phyloP scores from a whole-genome alignment of 352 stramenopile species.

The Pythium oligandrum region DNA sequence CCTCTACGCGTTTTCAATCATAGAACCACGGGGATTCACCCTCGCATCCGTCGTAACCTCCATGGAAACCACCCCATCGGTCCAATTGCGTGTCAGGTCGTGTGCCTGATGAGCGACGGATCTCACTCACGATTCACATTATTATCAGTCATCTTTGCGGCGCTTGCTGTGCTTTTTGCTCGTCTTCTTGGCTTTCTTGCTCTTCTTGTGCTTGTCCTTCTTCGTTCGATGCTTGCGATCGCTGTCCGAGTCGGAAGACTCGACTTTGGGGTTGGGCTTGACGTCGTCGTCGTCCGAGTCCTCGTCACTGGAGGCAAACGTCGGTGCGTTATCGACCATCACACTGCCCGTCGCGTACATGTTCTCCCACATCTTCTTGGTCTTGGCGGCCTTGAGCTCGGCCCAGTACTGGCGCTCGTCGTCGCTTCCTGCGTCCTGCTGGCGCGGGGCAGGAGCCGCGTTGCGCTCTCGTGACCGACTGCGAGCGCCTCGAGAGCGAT shows the following conservation, averaged over 20 bases:
- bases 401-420: constrained; percentile 54
- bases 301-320: constrained; percentile 29
- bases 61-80: no score
- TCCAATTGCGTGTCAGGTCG: no score
- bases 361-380: constrained; percentile 44
- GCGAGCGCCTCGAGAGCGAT: no score
- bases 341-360: constrained; percentile 31
- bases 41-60: no score
- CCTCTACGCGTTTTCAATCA: no score
- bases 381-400: constrained; percentile 51
- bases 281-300: constrained; percentile 35
- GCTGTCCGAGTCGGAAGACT: constrained; percentile 7
- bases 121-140: no score
- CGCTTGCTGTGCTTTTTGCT: constrained; percentile 8
- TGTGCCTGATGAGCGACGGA: no score
- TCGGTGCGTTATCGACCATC: constrained; percentile 43
- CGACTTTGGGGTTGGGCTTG: constrained; percentile 3
- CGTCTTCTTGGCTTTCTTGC: constrained; percentile 15
- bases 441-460: no score
- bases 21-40: no score
- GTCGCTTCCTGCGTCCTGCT: not conserved
- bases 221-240: constrained; percentile 27
- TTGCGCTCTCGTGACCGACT: no score
- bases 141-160: no score
- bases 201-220: constrained; percentile 20